phyloP scores from a whole-genome alignment of 1,284 basidiomycete genomes.

The Mycosarcoma mackinlayi region DNA sequence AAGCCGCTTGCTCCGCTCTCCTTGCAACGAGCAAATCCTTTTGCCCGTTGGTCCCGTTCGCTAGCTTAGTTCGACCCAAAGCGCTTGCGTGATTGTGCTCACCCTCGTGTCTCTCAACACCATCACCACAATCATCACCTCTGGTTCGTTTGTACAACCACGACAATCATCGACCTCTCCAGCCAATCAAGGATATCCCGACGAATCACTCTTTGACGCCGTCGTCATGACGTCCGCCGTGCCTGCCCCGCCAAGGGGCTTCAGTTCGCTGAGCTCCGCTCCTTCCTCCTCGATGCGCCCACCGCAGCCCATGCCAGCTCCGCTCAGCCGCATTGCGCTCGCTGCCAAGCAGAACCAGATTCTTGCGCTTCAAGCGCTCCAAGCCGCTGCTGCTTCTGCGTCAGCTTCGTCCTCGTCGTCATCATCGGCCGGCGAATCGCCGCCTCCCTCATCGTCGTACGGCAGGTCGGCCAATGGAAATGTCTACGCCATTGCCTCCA shows the following conservation, averaged over 20 bases:
- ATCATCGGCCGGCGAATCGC: slow-evolving; percentile 34
- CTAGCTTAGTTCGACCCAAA: too few species aligned
- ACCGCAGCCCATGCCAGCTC: slow-evolving; percentile 42
- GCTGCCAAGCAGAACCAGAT: slow-evolving; percentile 51
- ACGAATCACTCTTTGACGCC: background rate
- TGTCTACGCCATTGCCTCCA: slow-evolving; percentile 14
- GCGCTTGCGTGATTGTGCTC: background rate
- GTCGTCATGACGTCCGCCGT: slow-evolving; percentile 32
- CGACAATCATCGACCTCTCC: too few species aligned
- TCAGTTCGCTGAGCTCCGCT: slow-evolving; percentile 11
- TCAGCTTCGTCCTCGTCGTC: slow-evolving; percentile 38
- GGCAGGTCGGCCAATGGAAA: slow-evolving; percentile 14
- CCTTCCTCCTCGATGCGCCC: slow-evolving; percentile 29
- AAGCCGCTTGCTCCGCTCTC: too few species aligned
- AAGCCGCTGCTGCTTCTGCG: slow-evolving; percentile 34
- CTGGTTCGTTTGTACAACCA: too few species aligned
- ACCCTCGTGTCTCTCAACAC: background rate
- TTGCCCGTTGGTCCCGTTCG: background rate
- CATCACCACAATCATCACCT: background rate
- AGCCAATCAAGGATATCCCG: slow-evolving; percentile 1
- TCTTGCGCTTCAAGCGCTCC: slow-evolving; percentile 44
- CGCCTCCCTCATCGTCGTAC: slow-evolving; percentile 30
- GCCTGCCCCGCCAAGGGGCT: slow-evolving; percentile 28
- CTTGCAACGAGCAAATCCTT: too few species aligned
- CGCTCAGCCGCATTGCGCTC: slow-evolving; percentile 41